A percentile compares a stretch with the other conserved stretches of the same genome.
phyloP scores from a whole-genome alignment of 2,329 filamentous ascomycete genomes.

The Xylariaceae sp. region DNA sequence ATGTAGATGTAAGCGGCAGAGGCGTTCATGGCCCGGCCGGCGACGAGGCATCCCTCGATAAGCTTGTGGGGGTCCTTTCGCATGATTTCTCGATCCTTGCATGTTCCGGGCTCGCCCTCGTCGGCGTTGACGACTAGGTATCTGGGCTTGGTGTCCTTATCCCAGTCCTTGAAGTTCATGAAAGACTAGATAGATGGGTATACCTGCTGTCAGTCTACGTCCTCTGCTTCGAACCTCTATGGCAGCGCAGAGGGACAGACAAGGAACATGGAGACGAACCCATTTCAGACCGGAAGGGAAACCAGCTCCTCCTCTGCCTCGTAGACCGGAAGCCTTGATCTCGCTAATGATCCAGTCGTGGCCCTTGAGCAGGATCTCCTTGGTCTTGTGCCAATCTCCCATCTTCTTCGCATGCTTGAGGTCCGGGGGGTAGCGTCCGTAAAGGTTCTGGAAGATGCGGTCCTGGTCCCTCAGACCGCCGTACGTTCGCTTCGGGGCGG shows the following conservation, averaged over 20 bases:
- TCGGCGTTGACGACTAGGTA: constrained; percentile 98
- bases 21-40: constrained; percentile 97
- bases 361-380: constrained; percentile 94
- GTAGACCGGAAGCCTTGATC: constrained; percentile 91
- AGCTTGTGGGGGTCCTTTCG: constrained; percentile 99
- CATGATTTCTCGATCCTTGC: constrained; percentile 99
- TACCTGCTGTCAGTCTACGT: background rate
- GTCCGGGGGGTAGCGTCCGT: constrained; percentile 86
- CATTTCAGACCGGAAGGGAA: constrained; percentile 99
- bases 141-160: constrained; percentile 91
- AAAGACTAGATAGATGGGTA: constrained; percentile 67
- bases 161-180: constrained; percentile 99
- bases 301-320: constrained; percentile 93
- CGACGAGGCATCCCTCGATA: constrained; percentile 91
- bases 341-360: constrained; percentile 99
- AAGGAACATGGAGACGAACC: constrained; percentile 48
- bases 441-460: constrained; percentile 98
- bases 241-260: background rate
- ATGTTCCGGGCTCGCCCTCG: constrained; percentile 96
- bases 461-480: constrained; percentile 93
- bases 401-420: constrained; percentile 94
- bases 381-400: constrained; percentile 99
- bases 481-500: constrained; percentile 61
- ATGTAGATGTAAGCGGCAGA: constrained; percentile 99
- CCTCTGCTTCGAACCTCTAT: background rate